phyloP scores from a whole-genome alignment of 768 basidiomycete genomes.

The Pleurotus pulmonarius region DNA sequence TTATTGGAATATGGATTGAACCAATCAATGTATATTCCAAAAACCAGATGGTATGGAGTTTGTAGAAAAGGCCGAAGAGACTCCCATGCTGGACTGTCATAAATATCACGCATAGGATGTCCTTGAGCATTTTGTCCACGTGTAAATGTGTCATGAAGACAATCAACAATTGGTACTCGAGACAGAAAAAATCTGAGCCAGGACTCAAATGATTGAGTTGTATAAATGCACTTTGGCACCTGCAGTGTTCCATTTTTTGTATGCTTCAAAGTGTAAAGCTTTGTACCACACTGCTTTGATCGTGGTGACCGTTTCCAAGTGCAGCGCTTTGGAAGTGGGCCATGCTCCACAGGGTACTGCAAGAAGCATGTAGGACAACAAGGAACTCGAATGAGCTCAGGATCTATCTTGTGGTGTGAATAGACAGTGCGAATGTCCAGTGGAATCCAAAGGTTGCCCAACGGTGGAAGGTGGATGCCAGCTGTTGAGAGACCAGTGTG shows the following conservation, averaged over 20 bases:
- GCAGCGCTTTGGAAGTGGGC: conserved; percentile 11
- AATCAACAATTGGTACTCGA: conserved; percentile 15
- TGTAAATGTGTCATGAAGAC: conserved; percentile 13
- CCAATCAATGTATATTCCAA: conserved; percentile 30
- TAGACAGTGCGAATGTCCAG: conserved; percentile 21
- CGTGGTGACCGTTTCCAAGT: conserved; percentile 14
- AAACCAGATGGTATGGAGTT: conserved; percentile 17
- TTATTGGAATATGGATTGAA: conserved; percentile 31
- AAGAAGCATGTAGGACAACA: conserved; percentile 25
- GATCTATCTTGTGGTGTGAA: conserved; percentile 11
- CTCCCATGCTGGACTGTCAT: conserved; percentile 25
- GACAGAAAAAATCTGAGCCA: conserved; percentile 26
- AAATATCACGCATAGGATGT: conserved; percentile 17
- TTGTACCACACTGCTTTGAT: conserved; percentile 14
- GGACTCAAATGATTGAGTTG: conserved; percentile 20
- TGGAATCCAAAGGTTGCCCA: conserved; percentile 12
- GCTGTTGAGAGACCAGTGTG: conserved; percentile 8
- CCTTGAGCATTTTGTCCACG: not conserved
- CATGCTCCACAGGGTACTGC: conserved; percentile 5
- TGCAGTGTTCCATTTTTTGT: conserved; percentile 12
- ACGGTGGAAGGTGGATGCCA: conserved; percentile 6
- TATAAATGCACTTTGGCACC: conserved; percentile 18
- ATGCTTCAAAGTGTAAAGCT: conserved; percentile 15
- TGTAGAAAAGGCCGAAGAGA: conserved; percentile 10
- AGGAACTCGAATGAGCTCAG: conserved; percentile 16